A percentile compares a stretch with the other conserved stretches of the same genome.
These are phyloP conservation scores for Dipodascopsis uninucleata DNA, from an alignment of 805 yeast genomes.

Conservation along the genomic window DNA sequence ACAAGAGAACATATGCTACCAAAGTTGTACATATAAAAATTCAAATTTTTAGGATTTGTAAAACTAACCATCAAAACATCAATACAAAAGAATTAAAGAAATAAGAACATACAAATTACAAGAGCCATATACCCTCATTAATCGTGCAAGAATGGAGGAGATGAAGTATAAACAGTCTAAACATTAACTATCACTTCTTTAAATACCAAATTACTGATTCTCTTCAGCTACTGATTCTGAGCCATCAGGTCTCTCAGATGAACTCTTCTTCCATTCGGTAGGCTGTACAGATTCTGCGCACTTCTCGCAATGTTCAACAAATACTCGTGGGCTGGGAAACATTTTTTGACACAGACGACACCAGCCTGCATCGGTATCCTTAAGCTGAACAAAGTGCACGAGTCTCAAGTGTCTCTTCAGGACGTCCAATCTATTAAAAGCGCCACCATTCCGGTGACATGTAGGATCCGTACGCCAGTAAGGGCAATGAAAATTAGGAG, in stretches of 20 bases:
- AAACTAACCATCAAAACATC: no score
- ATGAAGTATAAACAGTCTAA: not conserved
- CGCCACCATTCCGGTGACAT: slow-evolving; percentile 74
- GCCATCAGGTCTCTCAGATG: slow-evolving; percentile 28
- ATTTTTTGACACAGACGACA: slow-evolving; percentile 61
- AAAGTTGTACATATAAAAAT: no score
- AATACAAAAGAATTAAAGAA: not conserved
- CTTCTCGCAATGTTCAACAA: slow-evolving; percentile 60
- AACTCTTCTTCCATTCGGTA: slow-evolving; percentile 26
- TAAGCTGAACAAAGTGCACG: slow-evolving; percentile 57
- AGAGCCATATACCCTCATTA: not conserved
- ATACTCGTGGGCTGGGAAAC: slow-evolving; percentile 53
- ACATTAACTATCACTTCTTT: not conserved
- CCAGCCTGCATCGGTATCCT: slow-evolving; percentile 56
- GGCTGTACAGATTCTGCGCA: slow-evolving; percentile 48
- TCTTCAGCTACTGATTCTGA: not conserved
- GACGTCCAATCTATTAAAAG: slow-evolving; percentile 70
- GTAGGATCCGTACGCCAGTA: slow-evolving; percentile 65
- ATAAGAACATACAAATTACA: not conserved
- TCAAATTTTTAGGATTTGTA: no score
- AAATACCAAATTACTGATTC: not conserved
- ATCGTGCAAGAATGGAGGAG: not conserved
- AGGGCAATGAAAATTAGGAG: slow-evolving; percentile 69
- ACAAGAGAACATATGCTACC: no score
- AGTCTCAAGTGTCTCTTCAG: slow-evolving; percentile 66